phyloP scores from a whole-genome alignment of 2,329 filamentous ascomycete genomes.

The Arthrobotrys entomopaga region DNA sequence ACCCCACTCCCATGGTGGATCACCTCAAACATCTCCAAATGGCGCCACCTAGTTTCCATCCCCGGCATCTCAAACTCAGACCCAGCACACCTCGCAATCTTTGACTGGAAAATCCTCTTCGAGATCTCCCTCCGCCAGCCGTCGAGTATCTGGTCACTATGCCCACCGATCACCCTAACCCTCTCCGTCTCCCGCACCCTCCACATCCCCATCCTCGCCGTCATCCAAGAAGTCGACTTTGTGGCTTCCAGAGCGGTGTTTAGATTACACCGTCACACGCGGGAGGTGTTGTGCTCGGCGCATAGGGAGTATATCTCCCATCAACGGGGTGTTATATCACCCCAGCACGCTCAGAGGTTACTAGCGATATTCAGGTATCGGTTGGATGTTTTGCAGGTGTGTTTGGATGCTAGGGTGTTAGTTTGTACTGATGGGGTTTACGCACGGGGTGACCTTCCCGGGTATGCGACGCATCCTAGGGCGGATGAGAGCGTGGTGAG shows the following conservation, averaged over 20 bases:
- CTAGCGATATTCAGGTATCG: slow-evolving; percentile 19
- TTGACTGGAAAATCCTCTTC: slow-evolving; percentile 53
- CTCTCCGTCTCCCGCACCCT: too few species aligned
- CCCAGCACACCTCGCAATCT: slow-evolving; percentile 33
- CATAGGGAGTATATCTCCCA: slow-evolving; percentile 24
- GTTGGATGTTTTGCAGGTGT: slow-evolving; percentile 38
- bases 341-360: not conserved
- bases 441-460: slow-evolving; percentile 40
- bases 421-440: slow-evolving; percentile 33
- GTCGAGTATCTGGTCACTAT: slow-evolving; percentile 34
- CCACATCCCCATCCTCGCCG: slow-evolving; percentile 31
- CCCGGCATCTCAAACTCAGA: slow-evolving; percentile 27
- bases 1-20: slow-evolving; percentile 39
- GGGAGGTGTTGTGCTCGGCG: not conserved
- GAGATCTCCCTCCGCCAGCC: slow-evolving; percentile 38
- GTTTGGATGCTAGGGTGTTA: slow-evolving; percentile 26
- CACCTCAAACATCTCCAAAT: slow-evolving; percentile 38
- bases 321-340: not conserved
- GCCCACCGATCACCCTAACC: slow-evolving; percentile 11
- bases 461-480: slow-evolving; percentile 18
- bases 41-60: slow-evolving; percentile 32
- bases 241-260: slow-evolving; percentile 23
- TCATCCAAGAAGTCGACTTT: slow-evolving; percentile 44
- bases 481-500: slow-evolving; percentile 20
- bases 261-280: slow-evolving; percentile 28